Percentiles rank a stretch among this genome's conserved stretches.
Conservation (phyloP, 1,139 yeast genomes). For the Candida gigantensis region DNA sequence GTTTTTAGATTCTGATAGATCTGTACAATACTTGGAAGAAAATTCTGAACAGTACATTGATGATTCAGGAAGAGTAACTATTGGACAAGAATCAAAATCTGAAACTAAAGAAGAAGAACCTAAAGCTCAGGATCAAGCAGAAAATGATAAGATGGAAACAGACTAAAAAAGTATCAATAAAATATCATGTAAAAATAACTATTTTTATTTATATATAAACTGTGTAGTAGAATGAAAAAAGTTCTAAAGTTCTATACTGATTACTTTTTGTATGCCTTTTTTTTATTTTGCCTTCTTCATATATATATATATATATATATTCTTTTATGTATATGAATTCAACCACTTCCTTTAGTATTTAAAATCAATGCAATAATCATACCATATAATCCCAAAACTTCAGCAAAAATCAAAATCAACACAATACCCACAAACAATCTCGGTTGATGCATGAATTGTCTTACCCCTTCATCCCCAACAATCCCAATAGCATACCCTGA, state of each 20-base stretch:
- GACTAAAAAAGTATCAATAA: conserved; percentile 21
- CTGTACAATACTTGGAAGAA: conserved; percentile 78
- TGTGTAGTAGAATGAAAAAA: not conserved
- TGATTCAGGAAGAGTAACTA: conserved; percentile 64
- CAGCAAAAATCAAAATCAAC: conserved; percentile 95
- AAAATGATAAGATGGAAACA: conserved; percentile 53
- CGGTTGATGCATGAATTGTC: conserved; percentile 96
- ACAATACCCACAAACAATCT: conserved; percentile 97
- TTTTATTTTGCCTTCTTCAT: no score
- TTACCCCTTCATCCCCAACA: conserved; percentile 98
- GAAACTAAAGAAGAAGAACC: conserved; percentile 14
- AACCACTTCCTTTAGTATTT: conserved; percentile 81
- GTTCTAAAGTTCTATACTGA: no score
- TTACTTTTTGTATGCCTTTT: no score
- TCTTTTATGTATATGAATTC: conserved; percentile 1
- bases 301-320: not conserved
- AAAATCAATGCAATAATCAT: conserved; percentile 88
- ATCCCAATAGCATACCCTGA: conserved; percentile 99
- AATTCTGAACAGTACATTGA: conserved; percentile 68
- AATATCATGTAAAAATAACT: not conserved
- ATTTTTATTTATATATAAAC: not conserved
- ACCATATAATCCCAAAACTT: conserved; percentile 96
- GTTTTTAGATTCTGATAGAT: conserved; percentile 85
- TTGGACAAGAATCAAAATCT: conserved; percentile 30
- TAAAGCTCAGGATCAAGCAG: conserved; percentile 11